These are phyloP conservation scores for Penicillium rolfsii DNA, from an alignment of 2,329 filamentous ascomycete species.

Conservation along the genomic window DNA sequence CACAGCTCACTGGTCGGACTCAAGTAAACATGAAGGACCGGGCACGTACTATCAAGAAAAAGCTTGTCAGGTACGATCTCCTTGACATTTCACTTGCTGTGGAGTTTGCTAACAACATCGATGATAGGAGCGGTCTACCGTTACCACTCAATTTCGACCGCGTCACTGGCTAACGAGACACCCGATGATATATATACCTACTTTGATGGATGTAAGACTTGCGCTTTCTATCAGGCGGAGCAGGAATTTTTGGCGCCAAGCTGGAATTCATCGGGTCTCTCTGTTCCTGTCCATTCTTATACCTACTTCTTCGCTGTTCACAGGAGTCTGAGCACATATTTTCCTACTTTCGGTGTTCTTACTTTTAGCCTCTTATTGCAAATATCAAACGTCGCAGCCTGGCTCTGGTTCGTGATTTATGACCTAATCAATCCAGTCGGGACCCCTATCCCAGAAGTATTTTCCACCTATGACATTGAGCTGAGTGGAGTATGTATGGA, in stretches of 20 bases:
- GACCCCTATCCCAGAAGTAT: no score
- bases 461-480: no score
- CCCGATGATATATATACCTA: not conserved
- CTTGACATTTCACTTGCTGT: not conserved
- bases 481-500: no score
- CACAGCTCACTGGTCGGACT: conserved; percentile 43
- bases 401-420: not conserved
- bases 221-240: not conserved
- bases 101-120: not conserved
- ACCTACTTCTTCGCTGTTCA: not conserved
- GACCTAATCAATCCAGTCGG: not conserved
- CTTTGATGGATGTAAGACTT: not conserved
- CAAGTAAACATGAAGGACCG: conserved; percentile 61
- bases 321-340: not conserved
- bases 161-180: not conserved
- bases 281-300: not conserved
- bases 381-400: not conserved
- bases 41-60: conserved; percentile 58
- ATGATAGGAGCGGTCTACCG: not conserved
- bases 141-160: not conserved
- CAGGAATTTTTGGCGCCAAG: not conserved
- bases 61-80: conserved; percentile 37
- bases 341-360: not conserved
- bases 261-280: not conserved
- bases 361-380: not conserved